Percentiles rank a stretch among this genome's conserved stretches.
Conservation (phyloP, 2,329 filamentous ascomycete species). For the Beauveria asiatica region DNA sequence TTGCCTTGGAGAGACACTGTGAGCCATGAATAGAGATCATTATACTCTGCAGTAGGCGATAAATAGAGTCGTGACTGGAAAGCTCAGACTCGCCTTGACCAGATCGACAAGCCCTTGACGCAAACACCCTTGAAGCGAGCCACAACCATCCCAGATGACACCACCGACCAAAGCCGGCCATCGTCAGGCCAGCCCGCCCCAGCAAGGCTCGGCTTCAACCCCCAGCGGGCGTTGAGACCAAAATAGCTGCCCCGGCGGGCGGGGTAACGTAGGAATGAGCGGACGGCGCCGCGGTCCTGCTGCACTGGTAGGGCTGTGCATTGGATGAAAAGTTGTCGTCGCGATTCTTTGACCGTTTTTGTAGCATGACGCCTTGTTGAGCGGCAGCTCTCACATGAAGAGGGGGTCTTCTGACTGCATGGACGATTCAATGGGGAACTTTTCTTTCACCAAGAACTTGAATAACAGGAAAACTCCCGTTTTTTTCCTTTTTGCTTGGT, state of each 20-base stretch:
- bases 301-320: neutral
- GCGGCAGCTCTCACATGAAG: neutral
- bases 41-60: too few relatives aligned
- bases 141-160: neutral
- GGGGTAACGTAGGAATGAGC: neutral
- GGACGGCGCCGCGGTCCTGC: neutral
- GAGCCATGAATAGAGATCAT: too few relatives aligned
- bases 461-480: neutral
- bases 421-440: neutral
- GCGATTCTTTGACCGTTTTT: neutral
- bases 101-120: neutral
- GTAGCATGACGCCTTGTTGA: conserved; percentile 1
- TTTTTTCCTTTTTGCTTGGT: neutral
- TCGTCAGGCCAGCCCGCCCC: neutral
- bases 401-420: neutral
- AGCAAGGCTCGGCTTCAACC: too few relatives aligned
- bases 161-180: neutral
- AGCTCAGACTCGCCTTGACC: neutral
- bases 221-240: neutral
- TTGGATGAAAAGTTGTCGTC: neutral
- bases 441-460: neutral
- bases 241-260: neutral
- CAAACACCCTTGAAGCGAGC: neutral
- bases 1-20: too few relatives aligned
- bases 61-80: neutral